Evolutionary conservation across 208 protist genomes (phyloP).

Genomic region (Naegleria fowleri): DNA sequence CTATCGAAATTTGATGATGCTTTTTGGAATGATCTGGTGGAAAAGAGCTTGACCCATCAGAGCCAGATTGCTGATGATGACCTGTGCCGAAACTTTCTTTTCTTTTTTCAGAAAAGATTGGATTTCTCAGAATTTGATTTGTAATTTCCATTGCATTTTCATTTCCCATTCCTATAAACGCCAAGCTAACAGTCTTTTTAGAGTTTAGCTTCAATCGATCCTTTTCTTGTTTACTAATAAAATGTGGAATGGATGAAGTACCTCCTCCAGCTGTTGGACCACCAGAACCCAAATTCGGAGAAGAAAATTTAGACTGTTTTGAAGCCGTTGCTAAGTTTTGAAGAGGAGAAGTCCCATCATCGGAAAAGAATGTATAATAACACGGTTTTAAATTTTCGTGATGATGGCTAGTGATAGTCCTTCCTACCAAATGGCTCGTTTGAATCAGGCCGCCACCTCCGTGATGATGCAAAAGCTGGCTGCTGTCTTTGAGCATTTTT

Average conservation of each 20-base stretch:
- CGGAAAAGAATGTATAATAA: constrained; percentile 1
- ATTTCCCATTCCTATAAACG: background rate
- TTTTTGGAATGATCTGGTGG: background rate
- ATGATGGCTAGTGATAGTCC: background rate
- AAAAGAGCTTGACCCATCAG: background rate
- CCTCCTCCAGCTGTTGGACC: background rate
- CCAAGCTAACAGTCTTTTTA: background rate
- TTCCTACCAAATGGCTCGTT: background rate
- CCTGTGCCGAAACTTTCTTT: background rate
- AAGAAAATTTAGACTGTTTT: background rate
- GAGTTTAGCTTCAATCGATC: background rate
- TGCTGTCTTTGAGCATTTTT: background rate
- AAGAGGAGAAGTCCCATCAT: background rate
- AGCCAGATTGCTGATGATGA: background rate
- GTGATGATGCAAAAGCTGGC: background rate
- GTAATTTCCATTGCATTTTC: background rate
- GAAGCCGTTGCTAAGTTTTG: background rate
- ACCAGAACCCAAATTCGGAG: background rate
- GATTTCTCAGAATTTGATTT: background rate
- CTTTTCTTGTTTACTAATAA: constrained; percentile 4
- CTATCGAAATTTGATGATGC: background rate
- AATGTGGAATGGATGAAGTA: background rate
- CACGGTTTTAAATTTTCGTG: background rate
- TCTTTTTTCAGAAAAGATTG: background rate
- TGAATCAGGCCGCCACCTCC: background rate